phyloP scores from a whole-genome alignment of 345 rosid species.

The Physaria fendleri region DNA sequence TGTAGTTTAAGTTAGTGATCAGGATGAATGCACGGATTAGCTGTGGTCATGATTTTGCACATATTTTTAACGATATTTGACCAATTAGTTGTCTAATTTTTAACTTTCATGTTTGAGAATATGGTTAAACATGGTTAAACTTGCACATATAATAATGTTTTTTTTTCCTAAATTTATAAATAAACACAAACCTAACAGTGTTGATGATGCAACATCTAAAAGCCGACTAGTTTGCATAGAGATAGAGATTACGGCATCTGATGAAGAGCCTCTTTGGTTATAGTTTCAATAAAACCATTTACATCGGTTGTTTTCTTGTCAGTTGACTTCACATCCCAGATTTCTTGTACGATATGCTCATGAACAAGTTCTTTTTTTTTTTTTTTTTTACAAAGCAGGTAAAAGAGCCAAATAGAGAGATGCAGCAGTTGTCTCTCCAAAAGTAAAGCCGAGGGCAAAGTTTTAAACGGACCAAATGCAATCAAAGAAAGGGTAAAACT shows the following conservation, averaged over 20 bases:
- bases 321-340: conserved; percentile 30
- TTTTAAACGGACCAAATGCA: not conserved
- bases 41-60: conserved; percentile 5
- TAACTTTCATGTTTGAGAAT: no score
- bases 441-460: conserved; percentile 42
- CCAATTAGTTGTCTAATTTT: no score
- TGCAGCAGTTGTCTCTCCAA: conserved; percentile 41
- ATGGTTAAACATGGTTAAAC: no score
- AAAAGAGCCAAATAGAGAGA: conserved; percentile 67
- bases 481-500: not conserved
- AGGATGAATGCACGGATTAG: conserved; percentile 15
- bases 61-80: conserved; percentile 6
- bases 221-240: conserved; percentile 56
- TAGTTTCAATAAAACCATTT: conserved; percentile 35
- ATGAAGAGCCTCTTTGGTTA: conserved; percentile 40
- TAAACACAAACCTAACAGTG: no score
- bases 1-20: conserved; percentile 14
- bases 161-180: no score
- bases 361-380: conserved; percentile 52
- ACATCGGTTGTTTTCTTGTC: conserved; percentile 13
- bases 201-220: no score
- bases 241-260: conserved; percentile 69
- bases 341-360: conserved; percentile 51
- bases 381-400: conserved; percentile 64
- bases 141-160: not conserved